phyloP scores from a whole-genome alignment of 176 grass and related monocot species.

The Aegilops tauschii region DNA sequence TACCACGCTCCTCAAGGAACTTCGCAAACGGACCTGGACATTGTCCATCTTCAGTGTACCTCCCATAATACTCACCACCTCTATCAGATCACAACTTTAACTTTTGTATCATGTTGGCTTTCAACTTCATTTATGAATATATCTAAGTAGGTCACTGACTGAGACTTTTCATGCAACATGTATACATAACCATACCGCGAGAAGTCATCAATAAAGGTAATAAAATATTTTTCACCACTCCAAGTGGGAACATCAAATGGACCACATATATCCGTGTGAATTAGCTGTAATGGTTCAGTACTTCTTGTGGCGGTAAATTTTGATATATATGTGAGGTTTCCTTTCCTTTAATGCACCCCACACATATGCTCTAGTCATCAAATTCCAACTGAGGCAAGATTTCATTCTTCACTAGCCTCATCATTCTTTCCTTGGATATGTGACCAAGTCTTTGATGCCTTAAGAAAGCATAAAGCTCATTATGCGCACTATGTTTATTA shows the following conservation, averaged over 20 bases:
- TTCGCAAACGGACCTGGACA: slow-evolving; percentile 15
- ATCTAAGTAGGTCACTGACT: background rate
- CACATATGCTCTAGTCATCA: slow-evolving; percentile 6
- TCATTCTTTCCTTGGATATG: no score
- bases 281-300: background rate
- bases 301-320: background rate
- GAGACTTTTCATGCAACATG: slow-evolving; percentile 32
- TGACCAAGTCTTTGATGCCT: no score
- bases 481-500: background rate
- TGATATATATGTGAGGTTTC: slow-evolving; percentile 22
- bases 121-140: slow-evolving; percentile 18
- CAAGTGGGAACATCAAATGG: background rate
- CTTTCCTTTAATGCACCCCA: slow-evolving; percentile 23
- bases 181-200: background rate
- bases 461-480: background rate
- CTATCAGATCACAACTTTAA: no score
- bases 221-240: background rate
- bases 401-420: slow-evolving; percentile 4
- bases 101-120: background rate
- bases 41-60: no score
- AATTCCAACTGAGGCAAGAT: slow-evolving; percentile 30
- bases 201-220: background rate
- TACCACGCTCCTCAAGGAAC: slow-evolving; percentile 13
- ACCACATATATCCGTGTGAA: no score
- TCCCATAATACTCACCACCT: no score